Evolutionary conservation across 306 rosid genomes (phyloP), one percentile per base, ranked within the genome.

Genomic region (Cicer pinnatifidum): DNA sequence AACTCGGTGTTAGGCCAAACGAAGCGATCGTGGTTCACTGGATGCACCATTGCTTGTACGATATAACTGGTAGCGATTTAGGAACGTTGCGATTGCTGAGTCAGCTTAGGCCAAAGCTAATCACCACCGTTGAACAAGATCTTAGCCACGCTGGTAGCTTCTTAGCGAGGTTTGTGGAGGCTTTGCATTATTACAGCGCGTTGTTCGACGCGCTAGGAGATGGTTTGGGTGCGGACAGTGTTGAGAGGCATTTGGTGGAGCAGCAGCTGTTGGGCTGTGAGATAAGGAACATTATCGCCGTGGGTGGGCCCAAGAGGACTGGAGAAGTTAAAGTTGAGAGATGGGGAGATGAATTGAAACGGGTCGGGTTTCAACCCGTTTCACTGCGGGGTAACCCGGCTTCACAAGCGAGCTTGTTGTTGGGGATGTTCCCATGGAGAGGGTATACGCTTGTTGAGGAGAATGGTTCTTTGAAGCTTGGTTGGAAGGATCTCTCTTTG

Each of bases 201-300:
- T 83, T 94, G 83, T 94, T 94, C 81, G 99, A 94, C 84, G 99
- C 99, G 81, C 96, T 94, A 0, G 99, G 99, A 66, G 99, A 91
- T 5, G 92, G 94, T 0, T 81, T 90, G 58, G 78, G 57, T 37
- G 80, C n/a, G 64, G 97, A 91, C 6, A 88, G 90, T 56, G 6
- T 82, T 0, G 99, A 94, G 82, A 78, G 99, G 81, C 93, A 94
- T 76, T 80, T 71, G 86, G 99, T 94, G 85, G 99, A 94, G 90
- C 99, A 91, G 90, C 96, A 94, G 81, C 23, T 91, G 81, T 76
- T 94, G 6, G 99, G 99, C 8, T 83, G 89, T 16, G 99, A 94
- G 93, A 91, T 94, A 28, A 82, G 96, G 83, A 94, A 94, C 78
- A 94, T 94, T 9, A 83, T 91, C 47, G 99, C 99, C 10, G 97